Evolutionary conservation across 1,284 basidiomycete genomes (phyloP), one percentile per base, ranked within the genome.

Genomic region (Tilletia walkeri): DNA sequence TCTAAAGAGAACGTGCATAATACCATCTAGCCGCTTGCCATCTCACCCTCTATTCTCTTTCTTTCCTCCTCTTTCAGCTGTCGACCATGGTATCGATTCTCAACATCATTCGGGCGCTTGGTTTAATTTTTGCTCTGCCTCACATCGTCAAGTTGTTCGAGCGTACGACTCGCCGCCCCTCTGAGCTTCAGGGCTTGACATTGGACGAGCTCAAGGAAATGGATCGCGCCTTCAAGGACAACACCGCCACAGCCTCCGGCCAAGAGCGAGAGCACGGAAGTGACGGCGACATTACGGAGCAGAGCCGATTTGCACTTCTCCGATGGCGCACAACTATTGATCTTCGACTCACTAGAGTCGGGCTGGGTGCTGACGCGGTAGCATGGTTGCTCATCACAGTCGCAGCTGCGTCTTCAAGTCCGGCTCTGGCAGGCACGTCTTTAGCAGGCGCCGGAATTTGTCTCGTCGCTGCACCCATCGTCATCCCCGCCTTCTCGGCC

Each of bases 121-220:
- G 48, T 14, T n/a, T 49, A n/a, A n/a, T 49, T 12, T 49, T 49
- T 49, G 48, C 48, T 14, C 48, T 49, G 48, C 48, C 48, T 12
- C 48, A 49, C 48, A 49, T 49, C n/a, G 48, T 49, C 48, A 49
- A 49, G 48, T n/a, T 49, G 48, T 49, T 49, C 14, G 48, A 49
- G 48, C 48, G 48, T n/a, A 49, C 48, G 48, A 49, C 48, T 12
- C 48, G 48, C n/a, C 48, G 48, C 48, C 48, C 48, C 12, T 12
- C n/a, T n/a, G 48, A 49, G 48, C 48, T 49, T n/a, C 48, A 49
- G n/a, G 48, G n/a, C 14, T n/a, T 49, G 48, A 14, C 48, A n/a
- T n/a, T 49, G 2, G 48, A 49, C 14, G 48, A 49, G 14, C 48
- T 49, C 48, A n/a, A 12, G 14, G n/a, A 14, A 1, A 14, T 49